Evolutionary conservation across 73 alveolate species (phyloP).

Genomic region (Durusdinium trenchii): DNA sequence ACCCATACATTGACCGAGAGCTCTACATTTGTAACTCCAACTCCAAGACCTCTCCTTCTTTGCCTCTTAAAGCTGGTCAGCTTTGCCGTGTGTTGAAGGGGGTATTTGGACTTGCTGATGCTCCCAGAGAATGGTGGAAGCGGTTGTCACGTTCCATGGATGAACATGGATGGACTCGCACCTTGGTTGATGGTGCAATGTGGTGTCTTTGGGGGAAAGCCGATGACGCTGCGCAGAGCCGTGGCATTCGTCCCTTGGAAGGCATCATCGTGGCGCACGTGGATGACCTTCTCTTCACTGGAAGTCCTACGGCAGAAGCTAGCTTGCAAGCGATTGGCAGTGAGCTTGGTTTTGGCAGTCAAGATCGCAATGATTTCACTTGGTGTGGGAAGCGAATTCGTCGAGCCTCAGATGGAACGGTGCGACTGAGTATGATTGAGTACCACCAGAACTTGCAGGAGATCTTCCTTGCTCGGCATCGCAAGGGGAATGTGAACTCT

Average conservation of each 20-base stretch:
- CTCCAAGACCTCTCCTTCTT: not conserved
- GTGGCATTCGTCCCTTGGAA: not conserved
- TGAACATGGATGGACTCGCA: not conserved
- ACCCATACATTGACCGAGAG: not conserved
- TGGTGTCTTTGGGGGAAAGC: not conserved
- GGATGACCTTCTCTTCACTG: constrained; percentile 18
- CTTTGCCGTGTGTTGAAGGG: not conserved
- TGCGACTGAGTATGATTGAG: not conserved
- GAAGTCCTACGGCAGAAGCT: not conserved
- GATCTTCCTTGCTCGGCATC: not conserved
- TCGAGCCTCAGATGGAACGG: not conserved
- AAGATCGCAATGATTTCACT: not conserved
- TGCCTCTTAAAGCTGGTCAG: not conserved
- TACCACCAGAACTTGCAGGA: constrained; percentile 8
- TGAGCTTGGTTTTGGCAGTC: not conserved
- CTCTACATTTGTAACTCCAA: not conserved
- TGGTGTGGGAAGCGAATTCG: constrained; percentile 39
- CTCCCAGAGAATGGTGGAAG: constrained; percentile 19
- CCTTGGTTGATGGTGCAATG: not conserved
- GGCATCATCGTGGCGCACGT: constrained; percentile 26
- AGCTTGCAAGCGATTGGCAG: not conserved
- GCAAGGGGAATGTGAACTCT: not conserved
- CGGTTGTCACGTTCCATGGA: not conserved
- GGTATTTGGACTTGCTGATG: constrained; percentile 21
- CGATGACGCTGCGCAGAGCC: not conserved